Evolutionary conservation across 2,329 filamentous ascomycete genomes (phyloP), one percentile per base, ranked within the genome.

Genomic region (Macroventuria anomochaeta): DNA sequence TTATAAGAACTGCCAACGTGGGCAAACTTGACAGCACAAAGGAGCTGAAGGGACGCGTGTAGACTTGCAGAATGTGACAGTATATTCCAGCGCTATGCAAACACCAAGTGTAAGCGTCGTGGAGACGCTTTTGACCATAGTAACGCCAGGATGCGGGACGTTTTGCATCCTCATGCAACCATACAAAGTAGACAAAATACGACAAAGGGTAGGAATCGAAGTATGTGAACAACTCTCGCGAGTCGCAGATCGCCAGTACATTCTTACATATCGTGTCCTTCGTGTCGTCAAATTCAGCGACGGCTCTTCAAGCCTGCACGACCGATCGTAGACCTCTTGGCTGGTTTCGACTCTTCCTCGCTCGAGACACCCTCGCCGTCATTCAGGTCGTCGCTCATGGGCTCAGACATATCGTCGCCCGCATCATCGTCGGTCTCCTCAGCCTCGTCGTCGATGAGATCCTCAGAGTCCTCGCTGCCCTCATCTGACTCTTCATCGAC

Each of bases 401-500:
- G 75, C 47, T 78, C 77, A 1, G 76, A 76, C 58, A 74, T 72
- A 31, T 81, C 79, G 42, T 82, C 81, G 23, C 74, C 76, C 18
- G 73, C 70, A 37, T 78, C 77, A 33, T 76, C 72, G 3, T 77
- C 77, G 3, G 73, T 77, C 63, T 82, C 80, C 58, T 81, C 79
- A 3, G 79, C 81, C 63, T 81, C 80, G 32, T 81, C 79, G 52
- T 84, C 81, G 40, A 83, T 64, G 33, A 83, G 55, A 15, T 72
- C 76, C 17, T 79, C 75, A 8, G 70, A 73, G 15, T 86, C 85
- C 36, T 88, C 85, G 5, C 85, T 87, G 38, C 84, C 85, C 23
- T 82, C 85, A 12, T 71, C 72, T 1, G 67, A 69, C 17, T 78
- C 76, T 17, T 74, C 73, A 11, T 76, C 72, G 32, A 73, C 69